Evolutionary conservation across 2,329 filamentous ascomycete genomes (phyloP).

Genomic region (Mycosphaerelloides madeirae): DNA sequence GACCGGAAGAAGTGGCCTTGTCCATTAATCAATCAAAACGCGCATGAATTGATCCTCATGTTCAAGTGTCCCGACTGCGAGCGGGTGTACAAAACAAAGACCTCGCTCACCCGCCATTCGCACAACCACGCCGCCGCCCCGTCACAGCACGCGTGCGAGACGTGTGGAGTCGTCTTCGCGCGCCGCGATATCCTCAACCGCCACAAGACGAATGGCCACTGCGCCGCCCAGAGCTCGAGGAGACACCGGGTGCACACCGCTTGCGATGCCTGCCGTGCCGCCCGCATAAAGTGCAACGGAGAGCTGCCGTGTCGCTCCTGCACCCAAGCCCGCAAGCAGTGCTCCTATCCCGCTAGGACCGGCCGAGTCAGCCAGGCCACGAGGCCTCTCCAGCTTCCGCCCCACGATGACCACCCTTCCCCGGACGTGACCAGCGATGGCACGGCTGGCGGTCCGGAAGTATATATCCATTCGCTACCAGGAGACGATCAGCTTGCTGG

Average conservation of each 20-base stretch:
- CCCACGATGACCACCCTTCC: not conserved
- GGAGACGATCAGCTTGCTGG: not conserved
- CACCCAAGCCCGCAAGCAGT: slow-evolving; percentile 7
- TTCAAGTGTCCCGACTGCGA: slow-evolving; percentile 14
- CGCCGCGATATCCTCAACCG: slow-evolving; percentile 15
- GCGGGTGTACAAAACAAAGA: slow-evolving; percentile 16
- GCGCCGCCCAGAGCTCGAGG: slow-evolving; percentile 1
- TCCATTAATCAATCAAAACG: too few species aligned
- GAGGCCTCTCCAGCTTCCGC: not conserved
- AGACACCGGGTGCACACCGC: slow-evolving; percentile 16
- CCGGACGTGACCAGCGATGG: not conserved
- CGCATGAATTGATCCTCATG: slow-evolving; percentile 1
- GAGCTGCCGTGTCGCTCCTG: slow-evolving; percentile 12
- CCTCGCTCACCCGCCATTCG: slow-evolving; percentile 15
- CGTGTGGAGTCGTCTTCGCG: slow-evolving; percentile 14
- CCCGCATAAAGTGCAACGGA: slow-evolving; percentile 17
- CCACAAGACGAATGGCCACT: slow-evolving; percentile 13
- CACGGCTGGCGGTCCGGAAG: not conserved
- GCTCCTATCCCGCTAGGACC: slow-evolving; percentile 11
- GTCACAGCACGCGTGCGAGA: slow-evolving; percentile 12
- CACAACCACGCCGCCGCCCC: slow-evolving; percentile 12
- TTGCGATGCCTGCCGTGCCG: slow-evolving; percentile 13
- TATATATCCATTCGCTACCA: not conserved
- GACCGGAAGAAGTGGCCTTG: too few species aligned
- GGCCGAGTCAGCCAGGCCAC: slow-evolving; percentile 14